Conservation (phyloP, 768 basidiomycete species). For the Psilocybe subaeruginosa region DNA sequence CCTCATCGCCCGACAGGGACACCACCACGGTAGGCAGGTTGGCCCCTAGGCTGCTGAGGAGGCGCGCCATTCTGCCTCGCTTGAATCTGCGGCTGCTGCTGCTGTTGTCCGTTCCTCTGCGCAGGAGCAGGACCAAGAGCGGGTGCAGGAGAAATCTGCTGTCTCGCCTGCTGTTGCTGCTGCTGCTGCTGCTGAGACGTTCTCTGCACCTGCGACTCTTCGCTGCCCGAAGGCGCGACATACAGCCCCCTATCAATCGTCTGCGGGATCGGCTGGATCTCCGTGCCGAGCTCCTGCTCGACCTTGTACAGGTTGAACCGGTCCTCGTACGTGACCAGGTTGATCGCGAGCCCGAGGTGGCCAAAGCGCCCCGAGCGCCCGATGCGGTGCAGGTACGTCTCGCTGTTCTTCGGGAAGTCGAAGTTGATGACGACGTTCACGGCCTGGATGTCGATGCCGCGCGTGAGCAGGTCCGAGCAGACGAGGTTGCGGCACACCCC, state of each 20-base stretch:
- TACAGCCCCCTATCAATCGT: conserved; percentile 90
- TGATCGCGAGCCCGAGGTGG: conserved; percentile 95
- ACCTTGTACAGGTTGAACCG: conserved; percentile 97
- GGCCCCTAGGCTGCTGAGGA: conserved; percentile 27
- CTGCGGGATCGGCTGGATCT: conserved; percentile 95
- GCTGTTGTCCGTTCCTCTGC: conserved; percentile 18
- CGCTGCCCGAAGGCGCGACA: conserved; percentile 73
- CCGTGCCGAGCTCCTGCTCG: conserved; percentile 97
- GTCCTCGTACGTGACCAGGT: conserved; percentile 97
- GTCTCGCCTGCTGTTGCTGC: conserved; percentile 28
- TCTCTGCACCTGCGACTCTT: conserved; percentile 45
- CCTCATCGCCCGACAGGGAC: conserved; percentile 39
- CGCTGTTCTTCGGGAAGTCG: conserved; percentile 98
- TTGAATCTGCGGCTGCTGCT: conserved; percentile 8
- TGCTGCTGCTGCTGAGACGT: conserved; percentile 36
- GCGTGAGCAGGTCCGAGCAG: conserved; percentile 95
- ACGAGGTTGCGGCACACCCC: conserved; percentile 99
- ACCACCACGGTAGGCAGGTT: conserved; percentile 39
- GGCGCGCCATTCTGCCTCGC: conserved; percentile 22
- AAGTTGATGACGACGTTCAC: conserved; percentile 99
- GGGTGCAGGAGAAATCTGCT: conserved; percentile 20
- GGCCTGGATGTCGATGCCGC: conserved; percentile 99
- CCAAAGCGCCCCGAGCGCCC: conserved; percentile 98
- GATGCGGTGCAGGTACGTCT: conserved; percentile 98
- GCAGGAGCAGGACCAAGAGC: not conserved